phyloP scores from a whole-genome alignment of 352 stramenopile genomes.

The Globisporangium solare region DNA sequence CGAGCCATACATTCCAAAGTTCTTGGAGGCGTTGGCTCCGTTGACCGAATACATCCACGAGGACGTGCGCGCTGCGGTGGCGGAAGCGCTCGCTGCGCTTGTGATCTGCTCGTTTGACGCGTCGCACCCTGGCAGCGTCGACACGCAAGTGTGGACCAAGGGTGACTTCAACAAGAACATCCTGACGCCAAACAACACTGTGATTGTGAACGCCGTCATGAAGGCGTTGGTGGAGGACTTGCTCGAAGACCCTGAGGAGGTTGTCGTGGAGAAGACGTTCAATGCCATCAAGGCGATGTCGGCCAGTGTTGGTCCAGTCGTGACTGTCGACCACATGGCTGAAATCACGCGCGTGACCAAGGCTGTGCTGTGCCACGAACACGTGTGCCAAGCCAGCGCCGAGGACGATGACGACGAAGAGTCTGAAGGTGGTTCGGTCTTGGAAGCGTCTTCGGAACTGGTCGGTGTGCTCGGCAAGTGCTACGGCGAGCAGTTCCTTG shows the following conservation, averaged over 20 bases:
- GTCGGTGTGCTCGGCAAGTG: conserved; percentile 92
- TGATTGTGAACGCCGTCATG: conserved; percentile 76
- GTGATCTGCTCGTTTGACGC: conserved; percentile 85
- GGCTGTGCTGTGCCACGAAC: conserved; percentile 84
- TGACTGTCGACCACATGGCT: conserved; percentile 85
- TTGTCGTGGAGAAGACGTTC: conserved; percentile 94
- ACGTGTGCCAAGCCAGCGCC: conserved; percentile 88
- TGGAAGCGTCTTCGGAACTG: conserved; percentile 92
- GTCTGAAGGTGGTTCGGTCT: conserved; percentile 91
- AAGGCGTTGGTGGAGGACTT: conserved; percentile 74
- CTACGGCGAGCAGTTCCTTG: conserved; percentile 90
- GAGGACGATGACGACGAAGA: conserved; percentile 90
- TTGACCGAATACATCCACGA: conserved; percentile 87
- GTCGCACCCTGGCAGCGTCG: conserved; percentile 62
- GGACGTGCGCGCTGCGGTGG: conserved; percentile 74
- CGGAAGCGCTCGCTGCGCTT: conserved; percentile 71
- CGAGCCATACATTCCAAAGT: conserved; percentile 80
- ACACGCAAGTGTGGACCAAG: conserved; percentile 84
- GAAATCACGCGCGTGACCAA: conserved; percentile 83
- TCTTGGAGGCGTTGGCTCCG: conserved; percentile 71
- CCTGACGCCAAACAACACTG: conserved; percentile 67
- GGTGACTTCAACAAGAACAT: conserved; percentile 80
- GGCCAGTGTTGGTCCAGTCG: conserved; percentile 88
- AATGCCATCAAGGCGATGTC: conserved; percentile 95
- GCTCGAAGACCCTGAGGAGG: conserved; percentile 73